Conservation (phyloP, 148 eudicot genomes). For the Cornus controversa region DNA sequence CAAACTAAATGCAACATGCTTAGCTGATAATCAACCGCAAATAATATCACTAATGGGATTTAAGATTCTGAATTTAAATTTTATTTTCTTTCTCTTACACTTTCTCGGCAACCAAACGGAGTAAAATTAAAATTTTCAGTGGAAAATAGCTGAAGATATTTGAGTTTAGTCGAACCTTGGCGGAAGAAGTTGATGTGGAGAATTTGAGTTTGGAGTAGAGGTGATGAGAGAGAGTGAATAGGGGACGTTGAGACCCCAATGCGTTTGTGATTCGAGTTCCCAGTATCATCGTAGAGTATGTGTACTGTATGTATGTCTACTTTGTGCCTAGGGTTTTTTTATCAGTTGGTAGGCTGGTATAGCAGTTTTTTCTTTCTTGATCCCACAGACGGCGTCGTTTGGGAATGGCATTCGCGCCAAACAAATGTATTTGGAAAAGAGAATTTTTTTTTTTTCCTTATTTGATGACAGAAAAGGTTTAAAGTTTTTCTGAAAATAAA, state of each 20-base stretch:
- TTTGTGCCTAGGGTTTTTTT: not conserved
- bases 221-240: constrained; percentile 15
- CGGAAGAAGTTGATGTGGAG: not conserved
- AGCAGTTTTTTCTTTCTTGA: no score
- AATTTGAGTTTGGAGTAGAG: constrained; percentile 19
- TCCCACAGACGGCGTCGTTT: no score
- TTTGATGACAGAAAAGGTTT: no score
- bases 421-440: no score
- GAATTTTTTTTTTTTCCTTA: no score
- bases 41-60: not conserved
- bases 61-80: not conserved
- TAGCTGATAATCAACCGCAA: not conserved
- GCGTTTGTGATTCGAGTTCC: constrained; percentile 2
- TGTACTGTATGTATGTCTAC: not conserved
- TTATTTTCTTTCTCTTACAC: not conserved
- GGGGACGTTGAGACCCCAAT: constrained; percentile 1
- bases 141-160: no score
- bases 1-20: not conserved
- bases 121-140: no score
- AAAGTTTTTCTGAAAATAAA: no score
- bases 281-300: constrained; percentile 4
- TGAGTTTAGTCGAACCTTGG: not conserved
- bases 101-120: constrained; percentile 3
- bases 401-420: no score
- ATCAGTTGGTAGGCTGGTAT: no score